Evolutionary conservation across 169 alveolate genomes (phyloP), one percentile per base, ranked within the genome.

Genomic region (Eimeria praecox): DNA sequence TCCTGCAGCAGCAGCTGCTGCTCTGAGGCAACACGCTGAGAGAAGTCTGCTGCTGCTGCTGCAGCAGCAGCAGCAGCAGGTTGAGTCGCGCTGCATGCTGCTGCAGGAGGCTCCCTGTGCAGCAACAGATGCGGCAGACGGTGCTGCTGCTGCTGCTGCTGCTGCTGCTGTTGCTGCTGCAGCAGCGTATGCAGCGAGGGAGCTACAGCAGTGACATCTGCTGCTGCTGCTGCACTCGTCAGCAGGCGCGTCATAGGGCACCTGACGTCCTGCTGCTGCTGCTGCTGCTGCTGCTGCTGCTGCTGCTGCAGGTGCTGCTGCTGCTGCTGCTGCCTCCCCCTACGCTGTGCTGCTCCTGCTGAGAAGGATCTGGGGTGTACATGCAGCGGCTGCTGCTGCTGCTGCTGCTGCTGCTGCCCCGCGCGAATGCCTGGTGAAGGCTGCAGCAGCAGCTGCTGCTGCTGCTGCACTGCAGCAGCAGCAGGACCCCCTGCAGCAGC

Each of bases 1-100:
- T 78, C 38, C 89, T 78, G 89, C 89, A 78, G 89, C 89, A 78
- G 40, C 30, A 78, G 89, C 89, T 78, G 89, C 89, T 44, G 89
- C 89, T 78, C 89, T n/a, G 89, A 78, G 3, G 66, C 89, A 42
- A 78, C 89, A 10, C 89, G 89, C 66, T 40, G 64, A 18, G 89
- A 78, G 69, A 78, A 78, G 62, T 78, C 89, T 40, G 89, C 89
- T 8, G 89, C 89, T 20, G 89, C 89, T 20, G 89, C 89, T 8
- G 89, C 89, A 44, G 89, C 89, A 73, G 83, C 83, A 73, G 83
- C 83, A 73, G 83, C 83, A 78, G 66, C 38, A 9, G 83, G 14
- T 38, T 73, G 83, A 35, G 89, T 27, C 18, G 64, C 89, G 33
- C 64, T n/a, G 38, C 42, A 38, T 18, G 69, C 89, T n/a, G 89